These are phyloP conservation scores for Ichthyophonus hoferi DNA, from an alignment of 208 protist genomes.

Conservation along the genomic window DNA sequence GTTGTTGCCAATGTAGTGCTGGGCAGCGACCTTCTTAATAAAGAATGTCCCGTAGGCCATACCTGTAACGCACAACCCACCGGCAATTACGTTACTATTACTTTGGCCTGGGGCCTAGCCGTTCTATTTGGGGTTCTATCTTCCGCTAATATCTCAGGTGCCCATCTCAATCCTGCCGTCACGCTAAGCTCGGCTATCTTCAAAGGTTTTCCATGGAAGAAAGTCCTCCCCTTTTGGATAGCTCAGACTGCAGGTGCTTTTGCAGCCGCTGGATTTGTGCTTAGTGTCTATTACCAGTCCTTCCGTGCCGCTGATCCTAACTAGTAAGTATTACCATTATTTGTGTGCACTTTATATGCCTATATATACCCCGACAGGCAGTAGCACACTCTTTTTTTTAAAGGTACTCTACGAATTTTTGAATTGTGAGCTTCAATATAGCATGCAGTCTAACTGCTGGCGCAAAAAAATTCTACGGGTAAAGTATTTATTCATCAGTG, in stretches of 20 bases:
- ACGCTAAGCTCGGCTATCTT: slow-evolving; percentile 10
- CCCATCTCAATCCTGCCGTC: slow-evolving; percentile 26
- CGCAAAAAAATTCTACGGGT: no score
- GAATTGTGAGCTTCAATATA: no score
- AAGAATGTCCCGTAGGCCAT: background rate
- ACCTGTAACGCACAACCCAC: background rate
- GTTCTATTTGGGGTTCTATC: background rate
- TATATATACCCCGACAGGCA: no score
- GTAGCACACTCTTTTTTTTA: no score
- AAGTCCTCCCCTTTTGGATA: background rate
- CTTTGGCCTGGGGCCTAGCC: background rate
- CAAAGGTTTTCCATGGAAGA: background rate
- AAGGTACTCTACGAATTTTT: no score
- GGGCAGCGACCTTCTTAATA: background rate
- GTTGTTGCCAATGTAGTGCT: background rate
- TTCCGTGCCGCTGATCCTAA: background rate
- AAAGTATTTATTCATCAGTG: no score
- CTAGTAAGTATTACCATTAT: no score
- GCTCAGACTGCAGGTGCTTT: slow-evolving; percentile 22
- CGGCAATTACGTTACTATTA: background rate
- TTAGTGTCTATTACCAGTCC: background rate
- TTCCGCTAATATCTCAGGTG: background rate
- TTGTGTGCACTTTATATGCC: no score
- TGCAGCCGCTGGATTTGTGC: background rate
- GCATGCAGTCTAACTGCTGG: no score